Conservation (phyloP, 176 grass and related monocot genomes). For the Rhynchospora pubera region DNA sequence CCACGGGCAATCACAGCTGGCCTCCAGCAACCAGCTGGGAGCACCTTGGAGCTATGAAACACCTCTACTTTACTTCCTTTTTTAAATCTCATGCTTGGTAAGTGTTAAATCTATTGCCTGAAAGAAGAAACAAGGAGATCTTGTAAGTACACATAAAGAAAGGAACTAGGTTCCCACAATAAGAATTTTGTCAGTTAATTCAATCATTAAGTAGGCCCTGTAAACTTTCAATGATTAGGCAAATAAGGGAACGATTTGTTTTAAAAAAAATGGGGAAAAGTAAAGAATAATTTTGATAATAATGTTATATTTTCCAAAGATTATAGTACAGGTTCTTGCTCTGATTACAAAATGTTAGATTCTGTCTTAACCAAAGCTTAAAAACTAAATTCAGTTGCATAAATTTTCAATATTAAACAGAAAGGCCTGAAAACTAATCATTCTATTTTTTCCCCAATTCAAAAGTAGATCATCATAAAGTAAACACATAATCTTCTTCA, state of each 20-base stretch:
- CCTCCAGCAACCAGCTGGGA: background rate
- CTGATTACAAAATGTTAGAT: background rate
- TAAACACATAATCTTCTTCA: background rate
- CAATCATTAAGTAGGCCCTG: background rate
- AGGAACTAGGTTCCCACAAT: background rate
- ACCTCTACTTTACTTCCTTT: conserved; percentile 20
- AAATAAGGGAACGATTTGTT: background rate
- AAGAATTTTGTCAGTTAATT: background rate
- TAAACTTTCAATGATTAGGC: background rate
- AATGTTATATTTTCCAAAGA: background rate
- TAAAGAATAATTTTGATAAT: background rate
- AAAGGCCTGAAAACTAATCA: background rate
- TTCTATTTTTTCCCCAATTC: background rate
- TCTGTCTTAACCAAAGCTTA: background rate
- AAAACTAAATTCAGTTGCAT: background rate
- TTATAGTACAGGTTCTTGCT: background rate
- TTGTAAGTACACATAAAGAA: background rate
- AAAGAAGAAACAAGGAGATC: background rate
- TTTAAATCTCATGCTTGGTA: conserved; percentile 12
- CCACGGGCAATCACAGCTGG: conserved; percentile 3
- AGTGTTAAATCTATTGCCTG: background rate
- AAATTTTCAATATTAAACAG: conserved; percentile 2
- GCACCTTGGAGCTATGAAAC: conserved; percentile 20
- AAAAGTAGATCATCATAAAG: background rate
- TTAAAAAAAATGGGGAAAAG: background rate